Base-by-base conservation (phyloP, 345 rosid species). In the Sisymbrium altissimum region DNA sequence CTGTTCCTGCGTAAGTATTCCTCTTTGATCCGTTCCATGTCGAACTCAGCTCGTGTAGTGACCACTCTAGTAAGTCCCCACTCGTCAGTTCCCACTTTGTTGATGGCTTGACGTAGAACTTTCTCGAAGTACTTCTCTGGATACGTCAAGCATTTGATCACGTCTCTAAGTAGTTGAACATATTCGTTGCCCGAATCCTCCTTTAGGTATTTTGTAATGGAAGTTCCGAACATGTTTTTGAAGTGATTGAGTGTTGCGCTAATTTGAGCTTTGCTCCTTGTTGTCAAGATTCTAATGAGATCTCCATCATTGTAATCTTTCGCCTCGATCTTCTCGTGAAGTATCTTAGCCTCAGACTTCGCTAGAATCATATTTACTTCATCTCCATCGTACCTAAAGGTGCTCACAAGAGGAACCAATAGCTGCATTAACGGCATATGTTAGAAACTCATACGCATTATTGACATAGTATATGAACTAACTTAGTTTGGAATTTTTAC, bases 51-150 rank as follows among this genome's bases (percentile, higher is more conserved):
- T 70, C 97, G 81, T 7, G 96, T 89, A 13, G 92, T 79, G 50
- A 89, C 83, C 6, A 86, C 96, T 64, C 98, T 74, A n/a, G 94
- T 87, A 17, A 93, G 89, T 43, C 82, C 93, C 92, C 86, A 79
- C 78, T 93, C 98, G 23, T 93, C 98, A 4, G 97, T 89, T 56
- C 98, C 97, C 59, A 81, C 2, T 81, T 77, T 87, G 72, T 86
- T 88, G 83, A 91, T 93, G 68, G 90, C 87, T 81, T 39, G 79
- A 13, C 94, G 85, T 55, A 93, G 72, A 57, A 87, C 76, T 83
- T 93, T 91, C 85, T 84, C 96, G n/a, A 91, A 93, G 78, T 93
- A 82, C 78, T 89, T 93, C 84, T 89, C 96, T 3, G 98, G 94
- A 63, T 17, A 45, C 40, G 96, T 91, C 89, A 91, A 69, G 82